These are phyloP conservation scores for Candida piceae DNA, from an alignment of 805 yeast species.

Conservation along the genomic window DNA sequence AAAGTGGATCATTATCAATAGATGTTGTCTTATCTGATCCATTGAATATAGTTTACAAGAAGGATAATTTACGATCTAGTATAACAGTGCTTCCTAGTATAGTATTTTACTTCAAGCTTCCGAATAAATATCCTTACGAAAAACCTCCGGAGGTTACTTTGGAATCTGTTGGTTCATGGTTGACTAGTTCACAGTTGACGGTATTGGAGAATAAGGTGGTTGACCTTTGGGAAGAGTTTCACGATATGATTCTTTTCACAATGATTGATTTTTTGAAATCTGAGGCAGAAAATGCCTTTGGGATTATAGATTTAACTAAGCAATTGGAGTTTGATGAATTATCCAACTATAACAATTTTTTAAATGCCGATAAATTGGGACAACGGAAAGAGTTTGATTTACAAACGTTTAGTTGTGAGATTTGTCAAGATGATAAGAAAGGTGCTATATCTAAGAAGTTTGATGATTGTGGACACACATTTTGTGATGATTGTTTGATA, in stretches of 20 bases:
- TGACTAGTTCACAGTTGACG: no score
- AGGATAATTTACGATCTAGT: conserved; percentile 4
- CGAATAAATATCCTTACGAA: conserved; percentile 32
- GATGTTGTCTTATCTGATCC: conserved; percentile 23
- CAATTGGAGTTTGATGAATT: conserved; percentile 2
- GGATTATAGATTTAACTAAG: conserved; percentile 5
- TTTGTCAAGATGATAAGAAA: conserved; percentile 46
- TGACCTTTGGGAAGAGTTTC: conserved; percentile 31
- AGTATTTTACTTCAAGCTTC: conserved; percentile 26
- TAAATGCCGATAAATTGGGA: conserved; percentile 21
- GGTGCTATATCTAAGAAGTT: conserved; percentile 37
- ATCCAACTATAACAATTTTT: conserved; percentile 7
- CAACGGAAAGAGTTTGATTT: conserved; percentile 27
- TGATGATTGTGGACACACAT: conserved; percentile 43
- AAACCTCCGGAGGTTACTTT: conserved; percentile 28
- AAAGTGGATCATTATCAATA: conserved; percentile 26
- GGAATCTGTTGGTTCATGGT: no score
- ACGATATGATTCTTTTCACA: conserved; percentile 37
- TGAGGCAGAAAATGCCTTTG: conserved; percentile 15
- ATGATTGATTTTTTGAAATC: conserved; percentile 37
- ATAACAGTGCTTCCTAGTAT: conserved; percentile 28
- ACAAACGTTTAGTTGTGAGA: conserved; percentile 46
- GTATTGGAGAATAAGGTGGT: conserved; percentile 18
- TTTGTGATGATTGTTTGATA: conserved; percentile 42
- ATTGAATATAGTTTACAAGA: conserved; percentile 15